phyloP scores from a whole-genome alignment of 179 eudicot species.

The Patellifolia procumbens region DNA sequence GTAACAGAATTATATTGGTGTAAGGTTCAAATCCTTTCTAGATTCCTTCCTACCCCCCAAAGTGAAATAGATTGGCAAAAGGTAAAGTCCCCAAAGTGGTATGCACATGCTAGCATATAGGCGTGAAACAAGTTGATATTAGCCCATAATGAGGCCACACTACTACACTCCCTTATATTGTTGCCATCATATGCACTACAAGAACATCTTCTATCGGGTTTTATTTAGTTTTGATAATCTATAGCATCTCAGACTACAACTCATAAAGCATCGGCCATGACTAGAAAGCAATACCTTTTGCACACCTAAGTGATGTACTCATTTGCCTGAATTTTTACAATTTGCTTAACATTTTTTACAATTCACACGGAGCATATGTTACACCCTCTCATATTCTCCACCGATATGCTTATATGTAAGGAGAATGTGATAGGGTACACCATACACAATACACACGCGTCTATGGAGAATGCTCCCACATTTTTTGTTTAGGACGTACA shows the following conservation, averaged over 20 bases:
- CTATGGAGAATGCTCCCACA: too few relatives aligned
- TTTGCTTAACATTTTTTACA: too few relatives aligned
- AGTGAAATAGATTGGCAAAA: background rate
- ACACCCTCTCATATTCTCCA: too few relatives aligned
- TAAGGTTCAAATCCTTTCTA: conserved; percentile 20
- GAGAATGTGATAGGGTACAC: too few relatives aligned
- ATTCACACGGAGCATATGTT: too few relatives aligned
- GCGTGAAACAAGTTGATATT: conserved; percentile 33
- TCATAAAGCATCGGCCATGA: conserved; percentile 2
- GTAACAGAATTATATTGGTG: conserved; percentile 35
- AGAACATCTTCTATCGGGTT: conserved; percentile 8
- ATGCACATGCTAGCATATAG: conserved; percentile 42
- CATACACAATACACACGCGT: too few relatives aligned
- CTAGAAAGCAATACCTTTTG: background rate
- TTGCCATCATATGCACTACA: conserved; percentile 22
- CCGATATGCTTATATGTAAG: too few relatives aligned
- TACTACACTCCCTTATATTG: conserved; percentile 1
- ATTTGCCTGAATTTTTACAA: background rate
- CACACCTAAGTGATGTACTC: background rate
- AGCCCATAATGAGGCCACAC: conserved; percentile 25
- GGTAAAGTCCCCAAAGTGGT: conserved; percentile 22
- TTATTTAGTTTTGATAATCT: background rate
- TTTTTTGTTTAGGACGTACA: too few relatives aligned
- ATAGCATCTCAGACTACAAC: conserved; percentile 9
- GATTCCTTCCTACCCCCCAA: background rate